Conservation (phyloP, 2,329 filamentous ascomycete species). For the Epichloe aotearoae region DNA sequence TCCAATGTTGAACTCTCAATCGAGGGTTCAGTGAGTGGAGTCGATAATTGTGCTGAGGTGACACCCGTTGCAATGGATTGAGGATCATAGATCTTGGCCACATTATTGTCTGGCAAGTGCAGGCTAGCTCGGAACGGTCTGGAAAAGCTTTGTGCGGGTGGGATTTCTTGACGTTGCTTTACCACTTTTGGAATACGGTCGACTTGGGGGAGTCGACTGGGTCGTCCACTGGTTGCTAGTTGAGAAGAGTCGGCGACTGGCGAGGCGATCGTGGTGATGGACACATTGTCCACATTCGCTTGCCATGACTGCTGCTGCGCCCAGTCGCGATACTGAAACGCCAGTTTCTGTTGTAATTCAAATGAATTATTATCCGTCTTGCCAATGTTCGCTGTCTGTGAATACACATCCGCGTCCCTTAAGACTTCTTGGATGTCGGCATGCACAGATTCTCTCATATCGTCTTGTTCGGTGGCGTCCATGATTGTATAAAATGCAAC, state of each 20-base stretch:
- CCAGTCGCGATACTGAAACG: neutral
- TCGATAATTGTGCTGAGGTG: constrained; percentile 27
- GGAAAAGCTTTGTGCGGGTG: constrained; percentile 71
- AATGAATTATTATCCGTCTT: neutral
- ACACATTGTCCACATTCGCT: neutral
- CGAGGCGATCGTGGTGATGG: neutral
- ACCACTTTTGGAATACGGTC: constrained; percentile 78
- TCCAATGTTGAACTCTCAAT: constrained; percentile 22
- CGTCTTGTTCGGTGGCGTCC: constrained; percentile 43
- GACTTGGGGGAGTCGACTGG: constrained; percentile 61
- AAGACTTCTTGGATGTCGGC: constrained; percentile 31
- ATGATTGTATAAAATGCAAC: constrained; percentile 50
- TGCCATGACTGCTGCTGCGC: neutral
- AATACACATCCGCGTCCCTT: constrained; percentile 32
- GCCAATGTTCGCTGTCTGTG: constrained; percentile 9
- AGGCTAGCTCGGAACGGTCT: constrained; percentile 55
- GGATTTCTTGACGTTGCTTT: constrained; percentile 51
- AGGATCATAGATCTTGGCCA: constrained; percentile 14
- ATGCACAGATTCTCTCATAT: constrained; percentile 34
- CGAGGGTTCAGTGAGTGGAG: constrained; percentile 24
- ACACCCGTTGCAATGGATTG: constrained; percentile 36
- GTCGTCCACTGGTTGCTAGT: constrained; percentile 10
- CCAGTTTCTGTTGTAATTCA: neutral
- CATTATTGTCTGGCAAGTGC: constrained; percentile 21
- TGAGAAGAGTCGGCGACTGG: neutral